These are phyloP conservation scores for Garcia nutans DNA, from an alignment of 345 rosid species.

Conservation along the genomic window DNA sequence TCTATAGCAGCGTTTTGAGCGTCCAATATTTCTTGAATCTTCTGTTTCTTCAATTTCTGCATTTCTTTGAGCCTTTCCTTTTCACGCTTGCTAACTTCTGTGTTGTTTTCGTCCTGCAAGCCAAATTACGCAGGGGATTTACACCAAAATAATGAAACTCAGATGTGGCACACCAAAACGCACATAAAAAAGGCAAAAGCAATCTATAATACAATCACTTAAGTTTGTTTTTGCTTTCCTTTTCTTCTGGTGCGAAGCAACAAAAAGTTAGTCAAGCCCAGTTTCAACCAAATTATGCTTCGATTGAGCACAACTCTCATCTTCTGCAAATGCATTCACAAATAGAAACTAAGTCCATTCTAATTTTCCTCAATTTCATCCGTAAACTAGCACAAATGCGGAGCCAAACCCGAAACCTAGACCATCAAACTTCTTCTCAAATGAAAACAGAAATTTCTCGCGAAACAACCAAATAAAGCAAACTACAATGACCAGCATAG, in stretches of 20 bases:
- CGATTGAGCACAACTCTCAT: not conserved
- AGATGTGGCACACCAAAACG: not conserved
- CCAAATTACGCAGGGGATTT: not conserved
- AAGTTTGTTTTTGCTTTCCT: not conserved
- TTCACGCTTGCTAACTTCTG: slow-evolving; percentile 79
- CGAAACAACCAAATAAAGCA: not conserved
- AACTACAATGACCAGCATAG: not conserved
- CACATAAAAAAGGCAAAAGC: too few species aligned
- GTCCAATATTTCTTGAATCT: slow-evolving; percentile 91
- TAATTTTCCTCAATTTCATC: not conserved
- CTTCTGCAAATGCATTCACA: not conserved
- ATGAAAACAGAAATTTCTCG: slow-evolving; percentile 14
- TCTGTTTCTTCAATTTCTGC: slow-evolving; percentile 85
- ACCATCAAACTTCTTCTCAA: not conserved
- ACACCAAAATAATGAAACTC: not conserved
- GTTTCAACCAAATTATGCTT: not conserved
- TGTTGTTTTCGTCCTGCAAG: slow-evolving; percentile 51
- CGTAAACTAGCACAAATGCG: not conserved
- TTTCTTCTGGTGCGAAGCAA: not conserved
- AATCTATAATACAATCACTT: not conserved
- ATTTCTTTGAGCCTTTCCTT: slow-evolving; percentile 80
- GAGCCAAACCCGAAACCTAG: not conserved
- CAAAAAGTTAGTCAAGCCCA: not conserved
- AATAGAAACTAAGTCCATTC: not conserved
- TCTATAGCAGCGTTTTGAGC: slow-evolving; percentile 88